Conservation (phyloP, 306 rosid species). For the Abrus precatorius region DNA sequence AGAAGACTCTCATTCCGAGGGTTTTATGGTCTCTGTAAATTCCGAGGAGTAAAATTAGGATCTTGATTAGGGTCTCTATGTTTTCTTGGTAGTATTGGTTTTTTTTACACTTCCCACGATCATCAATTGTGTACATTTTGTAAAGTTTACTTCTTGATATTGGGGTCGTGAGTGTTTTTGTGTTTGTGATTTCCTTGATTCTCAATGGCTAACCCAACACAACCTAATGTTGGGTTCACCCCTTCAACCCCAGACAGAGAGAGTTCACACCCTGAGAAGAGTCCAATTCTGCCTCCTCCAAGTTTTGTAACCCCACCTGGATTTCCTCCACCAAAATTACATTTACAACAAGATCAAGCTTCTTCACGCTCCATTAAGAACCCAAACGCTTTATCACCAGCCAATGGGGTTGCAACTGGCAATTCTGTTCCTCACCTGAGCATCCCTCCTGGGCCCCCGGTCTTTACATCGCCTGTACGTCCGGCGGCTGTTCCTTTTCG, state of each 20-base stretch:
- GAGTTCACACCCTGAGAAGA: constrained; percentile 58
- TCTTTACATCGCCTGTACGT: constrained; percentile 90
- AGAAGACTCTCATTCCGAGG: neutral
- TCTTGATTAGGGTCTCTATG: constrained; percentile 35
- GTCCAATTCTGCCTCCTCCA: constrained; percentile 59
- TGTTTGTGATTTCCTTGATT: constrained; percentile 42
- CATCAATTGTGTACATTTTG: constrained; percentile 46
- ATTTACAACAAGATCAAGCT: constrained; percentile 73
- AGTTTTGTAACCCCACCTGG: constrained; percentile 58
- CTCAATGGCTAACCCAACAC: constrained; percentile 77
- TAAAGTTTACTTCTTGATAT: constrained; percentile 52
- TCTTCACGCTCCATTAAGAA: constrained; percentile 63
- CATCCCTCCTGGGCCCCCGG: constrained; percentile 99
- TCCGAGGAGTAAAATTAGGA: constrained; percentile 46
- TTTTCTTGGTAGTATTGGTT: constrained; percentile 45
- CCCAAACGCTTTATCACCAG: constrained; percentile 61
- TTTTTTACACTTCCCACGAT: neutral
- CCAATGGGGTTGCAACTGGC: constrained; percentile 72
- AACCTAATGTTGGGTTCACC: constrained; percentile 71
- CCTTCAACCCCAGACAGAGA: constrained; percentile 60
- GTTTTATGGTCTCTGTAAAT: constrained; percentile 51
- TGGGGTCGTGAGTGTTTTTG: too few relatives aligned
- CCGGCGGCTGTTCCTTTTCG: constrained; percentile 97
- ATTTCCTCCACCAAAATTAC: constrained; percentile 73
- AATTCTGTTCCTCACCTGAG: constrained; percentile 85